Percentiles rank a stretch among this genome's conserved stretches.
These are phyloP conservation scores for Amaranthus hypochondriacus DNA, from an alignment of 148 eudicot genomes.

Conservation along the genomic window DNA sequence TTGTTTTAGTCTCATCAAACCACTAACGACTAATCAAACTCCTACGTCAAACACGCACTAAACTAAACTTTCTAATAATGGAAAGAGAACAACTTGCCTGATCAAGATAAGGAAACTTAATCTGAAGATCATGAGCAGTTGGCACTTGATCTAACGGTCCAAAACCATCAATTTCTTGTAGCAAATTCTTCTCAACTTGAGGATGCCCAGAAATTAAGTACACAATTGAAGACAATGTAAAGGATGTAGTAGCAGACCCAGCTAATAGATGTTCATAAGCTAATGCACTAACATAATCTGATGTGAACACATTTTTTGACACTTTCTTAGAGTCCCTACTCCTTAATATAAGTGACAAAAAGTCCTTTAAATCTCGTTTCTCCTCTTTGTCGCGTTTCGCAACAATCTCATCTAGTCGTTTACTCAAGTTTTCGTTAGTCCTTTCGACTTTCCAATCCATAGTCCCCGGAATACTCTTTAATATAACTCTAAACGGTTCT, in stretches of 20 bases:
- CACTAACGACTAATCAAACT: background rate
- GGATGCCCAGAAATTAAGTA: constrained; percentile 73
- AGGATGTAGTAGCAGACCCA: constrained; percentile 89
- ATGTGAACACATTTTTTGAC: constrained; percentile 49
- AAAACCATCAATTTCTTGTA: constrained; percentile 72
- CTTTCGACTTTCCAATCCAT: constrained; percentile 77
- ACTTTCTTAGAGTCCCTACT: constrained; percentile 52
- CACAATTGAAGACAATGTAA: constrained; percentile 67
- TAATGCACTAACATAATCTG: constrained; percentile 74
- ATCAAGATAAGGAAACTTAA: constrained; percentile 77
- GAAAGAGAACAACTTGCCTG: constrained; percentile 41
- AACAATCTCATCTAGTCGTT: constrained; percentile 59
- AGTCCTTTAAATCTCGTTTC: constrained; percentile 52
- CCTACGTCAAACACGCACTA: background rate
- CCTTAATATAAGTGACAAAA: constrained; percentile 64
- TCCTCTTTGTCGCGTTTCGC: constrained; percentile 37
- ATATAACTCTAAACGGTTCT: constrained; percentile 68
- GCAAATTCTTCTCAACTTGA: constrained; percentile 67
- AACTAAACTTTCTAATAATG: background rate
- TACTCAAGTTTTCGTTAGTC: constrained; percentile 44
- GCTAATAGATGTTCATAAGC: constrained; percentile 79
- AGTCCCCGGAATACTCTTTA: constrained; percentile 71
- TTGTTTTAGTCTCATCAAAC: background rate
- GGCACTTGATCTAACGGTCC: constrained; percentile 55
- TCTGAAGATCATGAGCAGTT: constrained; percentile 69